Evolutionary conservation across 768 basidiomycete species (phyloP), one percentile per base, ranked within the genome.

Genomic region (Rhizopogon vulgaris): DNA sequence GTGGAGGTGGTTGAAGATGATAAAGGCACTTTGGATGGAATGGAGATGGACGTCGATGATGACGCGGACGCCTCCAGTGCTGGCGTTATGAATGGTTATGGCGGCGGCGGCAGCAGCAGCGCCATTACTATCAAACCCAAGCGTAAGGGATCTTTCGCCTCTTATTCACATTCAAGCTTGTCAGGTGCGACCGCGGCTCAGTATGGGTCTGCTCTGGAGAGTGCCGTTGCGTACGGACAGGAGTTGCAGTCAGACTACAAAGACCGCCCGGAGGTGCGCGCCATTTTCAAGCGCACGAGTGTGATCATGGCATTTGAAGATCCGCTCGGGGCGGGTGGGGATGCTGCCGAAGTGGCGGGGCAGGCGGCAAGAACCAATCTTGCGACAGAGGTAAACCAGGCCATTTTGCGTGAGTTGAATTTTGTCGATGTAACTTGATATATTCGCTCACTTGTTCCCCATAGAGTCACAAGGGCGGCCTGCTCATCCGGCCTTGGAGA

Each of bases 401-500:
- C 84, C 38, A 90, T 94, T 52, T 72, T 94, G 49, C 86, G 91
- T 92, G 59, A 58, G 83, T 69, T 41, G 40, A 43, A 34, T 37
- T 22, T 46, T 39, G 14, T 49, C 6, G 18, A 48, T 15, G 47
- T 39, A 27, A 12, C n/a, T 25, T 3, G 1, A 38, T 7, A 32
- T 27, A 52, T 25, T 41, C 51, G 36, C 54, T 60, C 40, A 56
- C 32, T 22, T 8, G 5, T 24, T 27, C 38, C 48, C 25, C 49
- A 10, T 54, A 94, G 90, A 81, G 68, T 91, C 90, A 0, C 87
- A 88, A 71, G 86, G 86, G 17, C 79, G 80, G 36, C 88, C 89
- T 2, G 71, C 79, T 6, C 76, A 75, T 48, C 87, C 91, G 3
- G 73, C 84, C 12, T 73, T 94, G 51, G 91, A 94, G 63, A 82